Evolutionary conservation across 78 protist genomes (phyloP).

Genomic region (Dictyostelium purpureum): DNA sequence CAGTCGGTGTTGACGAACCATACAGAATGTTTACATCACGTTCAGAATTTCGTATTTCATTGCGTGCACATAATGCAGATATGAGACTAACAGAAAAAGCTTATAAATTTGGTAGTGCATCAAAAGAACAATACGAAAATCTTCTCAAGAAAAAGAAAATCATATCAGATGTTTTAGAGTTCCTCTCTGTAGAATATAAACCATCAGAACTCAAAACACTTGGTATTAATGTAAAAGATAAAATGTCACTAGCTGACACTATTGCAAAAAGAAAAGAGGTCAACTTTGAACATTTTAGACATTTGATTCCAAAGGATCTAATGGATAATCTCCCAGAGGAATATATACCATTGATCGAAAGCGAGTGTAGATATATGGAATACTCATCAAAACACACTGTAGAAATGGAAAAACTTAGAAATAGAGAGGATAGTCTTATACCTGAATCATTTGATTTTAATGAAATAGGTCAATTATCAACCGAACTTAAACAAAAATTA

Average conservation of each 20-base stretch:
- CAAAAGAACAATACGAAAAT: not conserved
- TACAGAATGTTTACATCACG: constrained; percentile 97
- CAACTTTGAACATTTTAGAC: not conserved
- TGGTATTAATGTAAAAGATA: constrained; percentile 24
- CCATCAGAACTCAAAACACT: not conserved
- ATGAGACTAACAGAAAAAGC: constrained; percentile 84
- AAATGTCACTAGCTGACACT: constrained; percentile 39
- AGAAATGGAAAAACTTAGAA: constrained; percentile 38
- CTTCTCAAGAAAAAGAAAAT: not conserved
- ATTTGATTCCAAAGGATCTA: not conserved
- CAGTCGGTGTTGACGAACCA: constrained; percentile 92
- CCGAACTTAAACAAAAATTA: constrained; percentile 60
- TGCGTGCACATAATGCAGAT: constrained; percentile 96
- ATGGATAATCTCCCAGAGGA: not conserved
- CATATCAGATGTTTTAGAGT: too few species aligned
- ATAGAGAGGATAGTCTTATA: constrained; percentile 25
- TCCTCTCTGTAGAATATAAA: too few species aligned
- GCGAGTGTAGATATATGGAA: constrained; percentile 53
- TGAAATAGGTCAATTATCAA: constrained; percentile 48
- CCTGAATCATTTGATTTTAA: constrained; percentile 14
- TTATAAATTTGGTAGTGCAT: not conserved
- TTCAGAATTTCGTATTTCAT: constrained; percentile 86
- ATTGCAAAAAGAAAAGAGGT: constrained; percentile 36
- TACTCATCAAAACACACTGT: constrained; percentile 14
- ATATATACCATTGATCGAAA: constrained; percentile 38